These are phyloP conservation scores for Fusarium anthophilum DNA, from an alignment of 2,329 filamentous ascomycete genomes.

Conservation along the genomic window DNA sequence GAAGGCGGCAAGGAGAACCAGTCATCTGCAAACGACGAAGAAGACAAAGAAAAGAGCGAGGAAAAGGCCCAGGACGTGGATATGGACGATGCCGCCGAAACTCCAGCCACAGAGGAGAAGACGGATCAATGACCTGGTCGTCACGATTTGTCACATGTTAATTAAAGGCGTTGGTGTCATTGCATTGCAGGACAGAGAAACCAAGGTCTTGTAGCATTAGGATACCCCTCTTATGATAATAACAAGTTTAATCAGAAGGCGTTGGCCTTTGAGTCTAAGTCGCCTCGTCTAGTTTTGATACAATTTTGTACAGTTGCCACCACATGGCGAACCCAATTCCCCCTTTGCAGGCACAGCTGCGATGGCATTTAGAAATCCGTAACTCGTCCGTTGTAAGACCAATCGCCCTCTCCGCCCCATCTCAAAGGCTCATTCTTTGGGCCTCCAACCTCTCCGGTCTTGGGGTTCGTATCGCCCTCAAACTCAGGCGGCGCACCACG, in stretches of 20 bases:
- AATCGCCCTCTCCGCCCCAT: constrained; percentile 81
- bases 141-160: constrained; percentile 18
- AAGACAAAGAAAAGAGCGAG: background rate
- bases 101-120: constrained; percentile 21
- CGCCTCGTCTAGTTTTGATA: constrained; percentile 30
- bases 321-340: background rate
- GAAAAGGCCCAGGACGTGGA: constrained; percentile 44
- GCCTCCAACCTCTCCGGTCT: constrained; percentile 93
- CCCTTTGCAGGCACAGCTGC: background rate
- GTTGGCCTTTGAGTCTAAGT: constrained; percentile 11
- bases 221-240: constrained; percentile 41
- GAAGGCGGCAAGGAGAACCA: constrained; percentile 61
- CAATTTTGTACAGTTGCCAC: constrained; percentile 18
- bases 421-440: constrained; percentile 96
- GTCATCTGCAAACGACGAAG: constrained; percentile 29
- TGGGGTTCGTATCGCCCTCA: constrained; percentile 88
- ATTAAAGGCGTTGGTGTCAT: constrained; percentile 39
- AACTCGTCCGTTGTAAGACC: constrained; percentile 94
- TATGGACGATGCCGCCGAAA: constrained; percentile 43
- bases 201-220: constrained; percentile 40
- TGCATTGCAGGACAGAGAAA: constrained; percentile 32
- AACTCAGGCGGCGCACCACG: constrained; percentile 90
- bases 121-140: constrained; percentile 23
- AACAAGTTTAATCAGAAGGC: constrained; percentile 30
- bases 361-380: constrained; percentile 76